A percentile compares a stretch with the other conserved stretches of the same genome.
phyloP scores from a whole-genome alignment of 768 basidiomycete genomes.

The Amanita molliuscula region DNA sequence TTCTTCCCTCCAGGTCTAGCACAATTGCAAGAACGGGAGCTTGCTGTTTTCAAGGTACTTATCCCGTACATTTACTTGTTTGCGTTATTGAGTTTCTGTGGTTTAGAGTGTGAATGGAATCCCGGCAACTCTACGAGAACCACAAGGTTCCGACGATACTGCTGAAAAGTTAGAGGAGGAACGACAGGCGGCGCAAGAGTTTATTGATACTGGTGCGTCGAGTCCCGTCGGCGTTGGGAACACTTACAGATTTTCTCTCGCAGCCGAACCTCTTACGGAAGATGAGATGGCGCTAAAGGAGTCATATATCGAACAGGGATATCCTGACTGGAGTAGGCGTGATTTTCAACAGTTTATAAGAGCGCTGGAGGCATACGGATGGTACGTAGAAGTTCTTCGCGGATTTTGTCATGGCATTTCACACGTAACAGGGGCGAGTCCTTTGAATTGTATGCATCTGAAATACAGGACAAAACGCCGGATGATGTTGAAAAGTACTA shows the following conservation, averaged over 20 bases:
- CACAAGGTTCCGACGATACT: constrained; percentile 62
- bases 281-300: constrained; percentile 82
- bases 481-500: constrained; percentile 76
- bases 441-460: constrained; percentile 60
- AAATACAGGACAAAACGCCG: constrained; percentile 76
- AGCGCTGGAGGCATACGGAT: constrained; percentile 58
- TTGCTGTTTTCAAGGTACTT: constrained; percentile 65
- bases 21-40: constrained; percentile 79
- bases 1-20: constrained; percentile 82
- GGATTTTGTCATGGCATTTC: not conserved
- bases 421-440: constrained; percentile 42
- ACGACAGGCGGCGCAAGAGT: constrained; percentile 65
- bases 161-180: constrained; percentile 82
- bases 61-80: not conserved
- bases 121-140: constrained; percentile 50
- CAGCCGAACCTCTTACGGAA: constrained; percentile 86
- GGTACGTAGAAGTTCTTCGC: constrained; percentile 32
- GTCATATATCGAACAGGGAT: constrained; percentile 63
- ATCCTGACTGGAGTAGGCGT: constrained; percentile 84
- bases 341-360: constrained; percentile 90
- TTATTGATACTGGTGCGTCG: constrained; percentile 70
- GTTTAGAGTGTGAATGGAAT: constrained; percentile 57
- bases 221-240: not conserved
- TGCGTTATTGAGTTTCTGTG: not conserved
- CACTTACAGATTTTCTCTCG: not conserved